Conservation (phyloP, 495 filamentous ascomycete species). For the Wilcoxina mikolae region DNA sequence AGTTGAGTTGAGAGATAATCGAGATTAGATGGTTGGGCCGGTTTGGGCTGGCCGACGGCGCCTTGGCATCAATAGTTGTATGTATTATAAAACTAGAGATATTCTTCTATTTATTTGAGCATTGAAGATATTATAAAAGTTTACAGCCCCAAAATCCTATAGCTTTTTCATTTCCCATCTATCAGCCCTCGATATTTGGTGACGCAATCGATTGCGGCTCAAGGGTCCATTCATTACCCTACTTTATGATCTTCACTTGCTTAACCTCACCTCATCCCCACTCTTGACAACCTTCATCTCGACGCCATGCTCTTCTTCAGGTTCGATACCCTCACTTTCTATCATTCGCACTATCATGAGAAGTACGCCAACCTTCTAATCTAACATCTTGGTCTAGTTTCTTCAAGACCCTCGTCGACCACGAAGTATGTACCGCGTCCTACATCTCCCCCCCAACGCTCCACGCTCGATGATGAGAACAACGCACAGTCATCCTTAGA, state of each 20-base stretch:
- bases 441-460: background rate
- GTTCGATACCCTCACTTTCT: slow-evolving; percentile 25
- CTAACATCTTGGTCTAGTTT: slow-evolving; percentile 47
- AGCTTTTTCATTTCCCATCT: no score
- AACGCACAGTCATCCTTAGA: slow-evolving; percentile 6
- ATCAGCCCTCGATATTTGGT: no score
- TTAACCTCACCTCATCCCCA: background rate
- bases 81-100: no score
- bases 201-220: no score
- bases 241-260: background rate
- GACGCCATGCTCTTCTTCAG: slow-evolving; percentile 45
- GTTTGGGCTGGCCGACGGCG: no score
- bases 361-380: background rate
- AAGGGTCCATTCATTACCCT: background rate
- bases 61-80: no score
- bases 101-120: no score
- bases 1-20: no score
- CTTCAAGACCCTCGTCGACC: slow-evolving; percentile 98
- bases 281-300: background rate
- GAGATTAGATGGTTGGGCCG: no score
- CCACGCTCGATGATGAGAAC: slow-evolving; percentile 3
- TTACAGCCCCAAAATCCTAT: no score
- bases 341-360: background rate
- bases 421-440: slow-evolving; percentile 41
- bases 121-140: no score